Evolutionary conservation across 176 grass and related monocot genomes (phyloP), one percentile per base, ranked within the genome.

Genomic region (Avena sativa): DNA sequence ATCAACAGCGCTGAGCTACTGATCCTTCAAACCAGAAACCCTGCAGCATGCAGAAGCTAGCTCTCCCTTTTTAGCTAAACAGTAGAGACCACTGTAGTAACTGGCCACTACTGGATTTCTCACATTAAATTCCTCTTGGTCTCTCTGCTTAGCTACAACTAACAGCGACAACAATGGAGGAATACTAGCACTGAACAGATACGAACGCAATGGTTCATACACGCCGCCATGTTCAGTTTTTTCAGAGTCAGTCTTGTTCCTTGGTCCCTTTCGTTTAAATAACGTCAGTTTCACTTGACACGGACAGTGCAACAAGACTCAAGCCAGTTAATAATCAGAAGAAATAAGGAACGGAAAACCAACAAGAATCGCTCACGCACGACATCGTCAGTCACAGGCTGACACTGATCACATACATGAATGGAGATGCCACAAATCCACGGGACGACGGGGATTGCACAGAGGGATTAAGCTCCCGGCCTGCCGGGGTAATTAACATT

Each of bases 211-310:
- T 44, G 7, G 17, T 60, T 65, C 14, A 69, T 38, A 50, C 17
- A 66, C 23, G 3, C 11, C 3, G 55, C 32, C 60, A 12, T 63
- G 25, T 1, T 13, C 49, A 25, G 0, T 48, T 57, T 60, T 75
- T 9, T 48, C 46, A 48, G 4, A 9, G 23, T 50, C 61, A 59
- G 36, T 9, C 78, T 69, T 75, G 68, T 81, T 86, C 36, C 34
- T 65, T 38, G 23, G 8, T 67, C 60, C 20, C 59, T 43, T 65
- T 66, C 73, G 69, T 32, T 88, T 91, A 81, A 91, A 77, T 81
- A 85, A 85, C 76, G 86, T 91, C 61, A 81, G 81, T 81, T 70
- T 84, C 71, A 88, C 89, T 81, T 77, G 70, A 88, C 77, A 71
- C 8, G 23, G 90, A 91, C 81, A 81, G 17, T 10, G 77, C 89